Evolutionary conservation across 2,329 filamentous ascomycete species (phyloP), one percentile per base, ranked within the genome.

Genomic region (Blumeria graminis): DNA sequence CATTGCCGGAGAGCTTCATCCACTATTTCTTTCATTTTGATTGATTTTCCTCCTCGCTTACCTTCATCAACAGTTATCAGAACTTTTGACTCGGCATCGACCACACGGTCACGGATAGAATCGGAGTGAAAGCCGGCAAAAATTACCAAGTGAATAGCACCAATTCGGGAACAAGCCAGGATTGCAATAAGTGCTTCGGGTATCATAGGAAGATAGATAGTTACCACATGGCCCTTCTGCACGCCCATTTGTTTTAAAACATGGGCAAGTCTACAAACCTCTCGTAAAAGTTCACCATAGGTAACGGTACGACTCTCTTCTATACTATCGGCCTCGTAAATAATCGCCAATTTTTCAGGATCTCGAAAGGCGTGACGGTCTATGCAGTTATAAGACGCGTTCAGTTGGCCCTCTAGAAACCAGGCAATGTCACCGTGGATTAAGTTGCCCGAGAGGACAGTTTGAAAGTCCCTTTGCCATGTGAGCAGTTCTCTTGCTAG

Each of bases 11-110:
- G 77, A 39, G 90, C 90, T 68, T 96, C 92, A 66, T 98, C 92
- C 63, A 96, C 92, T 68, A 98, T 96, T 76, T 94, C 94, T 81
- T 98, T 96, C 65, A 90, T 96, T 65, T 86, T 86, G 68, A 98
- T 95, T 65, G 93, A 71, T 76, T 96, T 98, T 69, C 92, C 92
- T 64, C 92, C 92, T 65, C 92, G 87, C 78, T 93, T 94, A 67
- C 92, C 92, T 76, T 98, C 92, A 68, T 98, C 92, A 1, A 87
- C 84, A 58, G 92, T 98, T 67, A 98, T 95, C 71, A 96, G 84
- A 56, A 96, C 86, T 73, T 84, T 94, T 69, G 84, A 90, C 63
- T 86, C 73, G 58, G 85, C 90, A 67, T 98, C 92, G 59, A 92
- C 74, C 65, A 98, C 89, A 66, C 92, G 88, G 70, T 98, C 92